phyloP scores from a whole-genome alignment of 2,329 filamentous ascomycete species.

The Fusarium cicatricum region DNA sequence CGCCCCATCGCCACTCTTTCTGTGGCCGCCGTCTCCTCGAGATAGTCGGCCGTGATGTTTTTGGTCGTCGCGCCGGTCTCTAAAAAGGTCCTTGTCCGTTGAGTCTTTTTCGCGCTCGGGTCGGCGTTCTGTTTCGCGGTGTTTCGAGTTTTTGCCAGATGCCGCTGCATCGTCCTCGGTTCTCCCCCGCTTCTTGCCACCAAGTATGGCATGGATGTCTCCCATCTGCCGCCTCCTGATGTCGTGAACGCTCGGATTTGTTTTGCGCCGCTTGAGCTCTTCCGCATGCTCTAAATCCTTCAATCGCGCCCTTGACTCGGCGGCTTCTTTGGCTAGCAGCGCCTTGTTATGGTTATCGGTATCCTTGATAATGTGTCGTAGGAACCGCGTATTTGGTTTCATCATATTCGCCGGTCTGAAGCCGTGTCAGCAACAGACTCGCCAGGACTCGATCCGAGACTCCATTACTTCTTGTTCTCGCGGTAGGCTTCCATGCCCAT shows the following conservation, averaged over 20 bases:
- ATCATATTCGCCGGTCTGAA: slow-evolving; percentile 71
- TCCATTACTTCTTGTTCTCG: slow-evolving; percentile 55
- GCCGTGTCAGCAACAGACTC: slow-evolving; percentile 31
- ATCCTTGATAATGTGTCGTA: slow-evolving; percentile 87
- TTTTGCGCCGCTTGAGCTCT: slow-evolving; percentile 54
- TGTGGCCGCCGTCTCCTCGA: slow-evolving; percentile 29
- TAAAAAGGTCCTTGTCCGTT: slow-evolving; percentile 34
- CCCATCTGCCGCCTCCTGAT: slow-evolving; percentile 67
- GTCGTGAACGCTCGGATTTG: slow-evolving; percentile 57
- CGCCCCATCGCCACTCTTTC: slow-evolving; percentile 25
- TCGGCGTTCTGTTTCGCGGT: slow-evolving; percentile 5
- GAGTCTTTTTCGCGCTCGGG: slow-evolving; percentile 8
- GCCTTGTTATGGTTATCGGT: slow-evolving; percentile 90
- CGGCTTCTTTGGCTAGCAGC: slow-evolving; percentile 82
- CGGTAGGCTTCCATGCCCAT: slow-evolving; percentile 75
- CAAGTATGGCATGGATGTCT: slow-evolving; percentile 66
- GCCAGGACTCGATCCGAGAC: slow-evolving; percentile 3
- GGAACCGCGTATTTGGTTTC: slow-evolving; percentile 90
- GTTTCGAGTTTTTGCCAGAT: slow-evolving; percentile 27
- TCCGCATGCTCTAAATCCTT: slow-evolving; percentile 63
- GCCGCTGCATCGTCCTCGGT: slow-evolving; percentile 35
- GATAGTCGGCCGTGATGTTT: slow-evolving; percentile 40
- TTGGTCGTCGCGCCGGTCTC: slow-evolving; percentile 25
- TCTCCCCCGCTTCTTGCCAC: slow-evolving; percentile 51
- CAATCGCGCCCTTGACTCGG: slow-evolving; percentile 78